Evolutionary conservation across 1,139 yeast genomes (phyloP), one percentile per base, ranked within the genome.

Genomic region (Diutina rugosa): DNA sequence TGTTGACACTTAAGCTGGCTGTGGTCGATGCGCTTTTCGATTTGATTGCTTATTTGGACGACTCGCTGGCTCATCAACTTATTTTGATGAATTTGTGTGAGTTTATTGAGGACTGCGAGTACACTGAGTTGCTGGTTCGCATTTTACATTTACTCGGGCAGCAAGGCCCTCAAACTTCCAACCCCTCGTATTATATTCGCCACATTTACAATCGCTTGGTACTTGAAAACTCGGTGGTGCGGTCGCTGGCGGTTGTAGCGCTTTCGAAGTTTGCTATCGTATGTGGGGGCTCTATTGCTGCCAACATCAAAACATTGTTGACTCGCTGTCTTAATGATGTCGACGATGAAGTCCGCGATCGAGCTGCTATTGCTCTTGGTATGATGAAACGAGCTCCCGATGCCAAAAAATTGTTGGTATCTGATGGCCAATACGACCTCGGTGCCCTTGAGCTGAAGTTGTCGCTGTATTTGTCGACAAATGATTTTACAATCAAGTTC

Each of bases 61-160:
- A 75, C 58, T 86, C 82, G 58, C 63, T 63, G 58, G 89, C 95
- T n/a, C 84, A 89, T 65, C 96, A 89, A 64, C 72, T 81, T 58
- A 96, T 96, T 41, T 77, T 93, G 65, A 90, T 88, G 73, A 87
- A 87, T 67, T 78, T 95, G 63, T 90, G 98, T 77, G 99, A 93
- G 70, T 90, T 90, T 67, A 95, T 93, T 64, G 99, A 95, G 72
- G 99, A 93, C 74, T 93, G 98, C 73, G 99, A 93, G 72, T 93
- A 80, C 73, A 88, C 97, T 47, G 97, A 90, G 71, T 82, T 93
- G 60, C 82, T 95, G 45, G 97, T 91, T 41, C 84, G 98, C 69
- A 86, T 93, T 61, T 79, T 93, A 69, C 96, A 90, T 71, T 74
- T 91, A 62, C 79, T 93, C 62, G 99, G 99, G 65, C 89, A 86